Conservation (phyloP, 208 protist species). For the Cochliopodium minus region DNA sequence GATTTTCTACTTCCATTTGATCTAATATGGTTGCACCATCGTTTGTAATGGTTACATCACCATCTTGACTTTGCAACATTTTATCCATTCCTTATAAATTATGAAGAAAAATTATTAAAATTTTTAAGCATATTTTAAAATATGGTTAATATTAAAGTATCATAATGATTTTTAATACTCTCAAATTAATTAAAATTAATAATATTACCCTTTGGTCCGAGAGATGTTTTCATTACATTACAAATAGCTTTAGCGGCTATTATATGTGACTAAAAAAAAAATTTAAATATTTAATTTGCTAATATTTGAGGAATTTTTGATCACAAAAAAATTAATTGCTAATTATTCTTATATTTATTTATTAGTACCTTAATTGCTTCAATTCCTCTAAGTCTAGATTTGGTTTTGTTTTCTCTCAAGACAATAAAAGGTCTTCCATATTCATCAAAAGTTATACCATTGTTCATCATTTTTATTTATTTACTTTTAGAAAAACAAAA, state of each 20-base stretch:
- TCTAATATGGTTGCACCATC: constrained; percentile 97
- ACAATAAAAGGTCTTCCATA: constrained; percentile 97
- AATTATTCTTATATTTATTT: neutral
- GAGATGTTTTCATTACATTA: constrained; percentile 84
- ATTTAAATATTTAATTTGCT: neutral
- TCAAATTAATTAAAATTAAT: constrained; percentile 6
- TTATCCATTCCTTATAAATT: constrained; percentile 96
- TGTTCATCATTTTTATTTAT: too few relatives aligned
- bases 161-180: neutral
- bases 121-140: constrained; percentile 5
- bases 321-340: neutral
- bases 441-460: too few relatives aligned
- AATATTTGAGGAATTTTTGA: neutral
- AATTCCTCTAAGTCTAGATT: constrained; percentile 78
- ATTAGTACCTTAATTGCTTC: constrained; percentile 78
- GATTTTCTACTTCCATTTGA: constrained; percentile 93
- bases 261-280: constrained; percentile 81
- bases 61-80: constrained; percentile 90
- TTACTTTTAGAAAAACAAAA: too few relatives aligned
- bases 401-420: constrained; percentile 84
- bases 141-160: constrained; percentile 8
- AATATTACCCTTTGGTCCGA: constrained; percentile 90
- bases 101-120: constrained; percentile 8
- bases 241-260: constrained; percentile 81
- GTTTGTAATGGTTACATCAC: constrained; percentile 97